Conservation (phyloP, 148 eudicot species). For the Vaccinium corymbosum region DNA sequence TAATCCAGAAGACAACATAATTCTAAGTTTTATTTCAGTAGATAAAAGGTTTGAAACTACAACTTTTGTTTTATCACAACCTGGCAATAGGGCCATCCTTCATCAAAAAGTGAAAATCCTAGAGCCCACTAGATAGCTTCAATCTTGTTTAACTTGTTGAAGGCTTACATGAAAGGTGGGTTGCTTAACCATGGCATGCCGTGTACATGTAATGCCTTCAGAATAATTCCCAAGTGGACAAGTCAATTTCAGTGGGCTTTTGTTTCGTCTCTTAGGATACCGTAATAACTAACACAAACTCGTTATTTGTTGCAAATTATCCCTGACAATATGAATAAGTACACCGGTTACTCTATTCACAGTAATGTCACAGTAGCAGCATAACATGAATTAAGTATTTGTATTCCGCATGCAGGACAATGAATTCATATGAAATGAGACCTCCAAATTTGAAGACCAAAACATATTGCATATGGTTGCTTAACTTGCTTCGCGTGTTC, state of each 20-base stretch:
- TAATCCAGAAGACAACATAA: neutral
- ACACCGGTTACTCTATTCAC: neutral
- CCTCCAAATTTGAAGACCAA: neutral
- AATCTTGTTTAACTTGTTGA: neutral
- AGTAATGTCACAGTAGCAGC: neutral
- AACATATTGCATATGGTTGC: neutral
- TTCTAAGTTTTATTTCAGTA: neutral
- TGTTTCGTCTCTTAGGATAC: neutral
- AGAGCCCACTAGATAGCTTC: neutral
- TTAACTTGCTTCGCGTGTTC: neutral
- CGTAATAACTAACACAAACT: neutral
- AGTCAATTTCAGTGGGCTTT: neutral
- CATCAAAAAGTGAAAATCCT: neutral
- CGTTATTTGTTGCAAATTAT: neutral
- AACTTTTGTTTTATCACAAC: neutral
- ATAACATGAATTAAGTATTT: neutral
- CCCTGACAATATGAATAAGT: neutral
- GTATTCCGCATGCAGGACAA: neutral
- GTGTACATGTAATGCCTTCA: neutral
- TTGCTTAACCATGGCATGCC: neutral
- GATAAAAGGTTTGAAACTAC: neutral
- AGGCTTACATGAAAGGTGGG: neutral
- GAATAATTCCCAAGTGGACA: neutral
- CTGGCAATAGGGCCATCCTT: neutral
- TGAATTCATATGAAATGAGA: neutral